Evolutionary conservation across 139 green algal genomes (phyloP).

Genomic region (Zygnema circumcarinatum): DNA sequence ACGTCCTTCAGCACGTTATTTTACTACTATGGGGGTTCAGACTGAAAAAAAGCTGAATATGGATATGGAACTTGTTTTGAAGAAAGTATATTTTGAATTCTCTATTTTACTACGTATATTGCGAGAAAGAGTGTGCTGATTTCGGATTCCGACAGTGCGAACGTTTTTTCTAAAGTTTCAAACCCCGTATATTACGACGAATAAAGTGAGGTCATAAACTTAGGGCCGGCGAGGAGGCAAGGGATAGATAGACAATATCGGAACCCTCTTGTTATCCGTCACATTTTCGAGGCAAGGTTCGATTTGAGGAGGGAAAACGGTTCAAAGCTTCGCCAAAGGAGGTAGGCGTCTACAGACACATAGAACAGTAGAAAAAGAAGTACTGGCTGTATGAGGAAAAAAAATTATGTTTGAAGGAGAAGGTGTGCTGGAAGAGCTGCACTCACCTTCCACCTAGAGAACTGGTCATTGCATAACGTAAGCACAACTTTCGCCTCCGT

Average conservation of each 20-base stretch:
- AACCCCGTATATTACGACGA: too few relatives aligned
- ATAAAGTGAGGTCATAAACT: too few relatives aligned
- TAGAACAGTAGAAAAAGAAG: neutral
- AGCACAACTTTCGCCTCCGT: neutral
- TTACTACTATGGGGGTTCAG: too few relatives aligned
- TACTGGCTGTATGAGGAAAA: neutral
- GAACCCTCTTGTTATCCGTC: too few relatives aligned
- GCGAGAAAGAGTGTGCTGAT: neutral
- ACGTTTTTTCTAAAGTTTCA: too few relatives aligned
- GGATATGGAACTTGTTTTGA: slow-evolving; percentile 1
- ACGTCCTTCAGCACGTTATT: too few relatives aligned
- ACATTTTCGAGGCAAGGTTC: too few relatives aligned
- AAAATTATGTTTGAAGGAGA: neutral
- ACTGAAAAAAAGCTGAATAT: slow-evolving; percentile 52
- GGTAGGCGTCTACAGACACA: neutral
- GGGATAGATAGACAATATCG: too few relatives aligned
- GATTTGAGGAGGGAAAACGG: neutral
- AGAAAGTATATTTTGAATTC: neutral
- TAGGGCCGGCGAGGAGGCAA: too few relatives aligned
- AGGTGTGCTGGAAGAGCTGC: neutral
- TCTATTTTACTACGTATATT: slow-evolving; percentile 2
- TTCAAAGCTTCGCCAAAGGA: neutral
- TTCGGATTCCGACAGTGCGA: too few relatives aligned
- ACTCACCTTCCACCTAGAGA: neutral
- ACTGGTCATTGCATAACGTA: slow-evolving; percentile 2